Conservation (phyloP, 2,329 filamentous ascomycete genomes). For the Neobulgaria alba region DNA sequence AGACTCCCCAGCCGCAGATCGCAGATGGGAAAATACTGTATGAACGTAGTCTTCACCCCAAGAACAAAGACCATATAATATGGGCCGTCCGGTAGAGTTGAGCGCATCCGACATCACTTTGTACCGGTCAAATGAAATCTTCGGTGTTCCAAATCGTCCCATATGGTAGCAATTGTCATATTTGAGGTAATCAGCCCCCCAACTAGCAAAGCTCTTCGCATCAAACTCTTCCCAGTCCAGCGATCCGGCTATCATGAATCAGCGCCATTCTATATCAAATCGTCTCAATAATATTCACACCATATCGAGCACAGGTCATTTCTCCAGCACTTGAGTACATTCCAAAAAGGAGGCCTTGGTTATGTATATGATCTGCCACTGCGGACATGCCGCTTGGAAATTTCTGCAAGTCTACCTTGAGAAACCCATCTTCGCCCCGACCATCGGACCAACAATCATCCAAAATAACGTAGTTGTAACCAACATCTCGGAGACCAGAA, state of each 20-base stretch:
- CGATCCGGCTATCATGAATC: slow-evolving; percentile 35
- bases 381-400: slow-evolving; percentile 52
- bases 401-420: slow-evolving; percentile 35
- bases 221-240: slow-evolving; percentile 49
- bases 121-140: slow-evolving; percentile 31
- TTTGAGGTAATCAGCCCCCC: slow-evolving; percentile 52
- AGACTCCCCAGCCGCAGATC: too few relatives aligned
- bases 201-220: slow-evolving; percentile 46
- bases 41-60: slow-evolving; percentile 40
- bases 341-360: slow-evolving; percentile 50
- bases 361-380: slow-evolving; percentile 45
- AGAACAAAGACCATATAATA: slow-evolving; percentile 43
- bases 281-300: not conserved
- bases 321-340: slow-evolving; percentile 51
- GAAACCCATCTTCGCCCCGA: slow-evolving; percentile 30
- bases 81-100: slow-evolving; percentile 34
- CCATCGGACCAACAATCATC: slow-evolving; percentile 51
- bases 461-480: slow-evolving; percentile 46
- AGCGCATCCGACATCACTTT: slow-evolving; percentile 43
- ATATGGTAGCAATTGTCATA: slow-evolving; percentile 55
- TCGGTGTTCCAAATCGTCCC: not conserved
- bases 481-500: slow-evolving; percentile 39
- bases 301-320: not conserved
- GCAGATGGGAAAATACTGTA: too few relatives aligned
- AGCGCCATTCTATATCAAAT: slow-evolving; percentile 1